phyloP scores from a whole-genome alignment of 2,329 filamentous ascomycete species.

The Fusarium sp. region DNA sequence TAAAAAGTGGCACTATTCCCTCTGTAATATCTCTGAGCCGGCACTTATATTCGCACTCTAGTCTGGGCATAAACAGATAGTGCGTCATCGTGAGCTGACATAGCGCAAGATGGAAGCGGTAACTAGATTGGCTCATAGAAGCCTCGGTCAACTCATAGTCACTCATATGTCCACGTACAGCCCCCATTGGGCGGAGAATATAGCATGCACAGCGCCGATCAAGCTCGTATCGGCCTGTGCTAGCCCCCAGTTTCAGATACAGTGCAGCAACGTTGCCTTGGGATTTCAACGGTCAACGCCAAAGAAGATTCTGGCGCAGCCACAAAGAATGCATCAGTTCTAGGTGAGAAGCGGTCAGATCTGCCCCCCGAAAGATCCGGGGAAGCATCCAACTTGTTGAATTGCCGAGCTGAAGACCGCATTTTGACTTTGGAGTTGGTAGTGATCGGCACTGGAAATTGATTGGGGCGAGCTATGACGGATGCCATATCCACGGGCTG shows the following conservation, averaged over 20 bases:
- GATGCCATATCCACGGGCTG: conserved; percentile 7
- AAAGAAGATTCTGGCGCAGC: conserved; percentile 6
- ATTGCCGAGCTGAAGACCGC: background rate
- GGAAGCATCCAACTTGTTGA: background rate
- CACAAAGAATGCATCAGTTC: background rate
- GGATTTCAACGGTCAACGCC: background rate
- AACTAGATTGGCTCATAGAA: background rate
- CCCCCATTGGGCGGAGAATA: background rate
- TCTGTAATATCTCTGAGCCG: background rate
- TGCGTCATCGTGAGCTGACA: conserved; percentile 19
- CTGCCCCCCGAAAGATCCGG: background rate
- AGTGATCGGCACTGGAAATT: conserved; percentile 7
- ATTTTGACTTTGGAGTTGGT: background rate
- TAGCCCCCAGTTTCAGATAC: background rate
- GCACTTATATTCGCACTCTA: background rate
- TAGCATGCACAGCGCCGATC: conserved; percentile 4
- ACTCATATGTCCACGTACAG: background rate
- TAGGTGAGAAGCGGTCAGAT: background rate
- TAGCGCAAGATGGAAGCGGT: background rate
- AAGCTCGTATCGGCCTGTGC: conserved; percentile 1
- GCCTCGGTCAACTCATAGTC: background rate
- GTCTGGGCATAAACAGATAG: background rate
- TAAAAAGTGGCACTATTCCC: background rate
- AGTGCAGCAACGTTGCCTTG: conserved; percentile 17
- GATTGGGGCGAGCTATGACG: conserved; percentile 20